These are phyloP conservation scores for Hypoxylon sp. DNA, from an alignment of 2,329 filamentous ascomycete genomes.

Conservation along the genomic window DNA sequence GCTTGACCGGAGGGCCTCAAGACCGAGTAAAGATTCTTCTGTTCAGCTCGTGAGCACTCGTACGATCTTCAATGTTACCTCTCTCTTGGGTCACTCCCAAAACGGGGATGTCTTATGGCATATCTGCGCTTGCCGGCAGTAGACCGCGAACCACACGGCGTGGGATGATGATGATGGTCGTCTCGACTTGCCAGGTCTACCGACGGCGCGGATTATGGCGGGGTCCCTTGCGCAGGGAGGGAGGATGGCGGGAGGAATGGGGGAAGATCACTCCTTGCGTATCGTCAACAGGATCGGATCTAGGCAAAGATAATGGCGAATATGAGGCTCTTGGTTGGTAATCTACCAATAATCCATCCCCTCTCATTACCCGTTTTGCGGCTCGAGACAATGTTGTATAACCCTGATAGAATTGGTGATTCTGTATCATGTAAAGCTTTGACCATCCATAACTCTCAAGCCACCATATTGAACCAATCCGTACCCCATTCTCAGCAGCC, in stretches of 20 bases:
- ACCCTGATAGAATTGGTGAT: background rate
- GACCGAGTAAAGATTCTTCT: slow-evolving; percentile 13
- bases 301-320: background rate
- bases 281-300: slow-evolving; percentile 15
- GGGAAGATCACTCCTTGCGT: slow-evolving; percentile 7
- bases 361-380: slow-evolving; percentile 1
- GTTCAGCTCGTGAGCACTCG: background rate
- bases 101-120: background rate
- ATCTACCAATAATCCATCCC: background rate
- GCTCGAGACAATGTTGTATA: slow-evolving; percentile 19
- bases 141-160: background rate
- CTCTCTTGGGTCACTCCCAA: background rate
- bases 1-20: slow-evolving; percentile 4
- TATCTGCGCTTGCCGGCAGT: background rate
- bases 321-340: slow-evolving; percentile 14
- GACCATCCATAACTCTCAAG: slow-evolving; percentile 5
- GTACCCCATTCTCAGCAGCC: slow-evolving; percentile 29
- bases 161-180: slow-evolving; percentile 9
- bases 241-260: background rate
- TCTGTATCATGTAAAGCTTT: slow-evolving; percentile 5
- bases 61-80: background rate
- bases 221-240: slow-evolving; percentile 1
- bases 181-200: slow-evolving; percentile 6
- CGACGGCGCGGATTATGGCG: background rate
- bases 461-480: background rate